phyloP scores from a whole-genome alignment of 2,329 filamentous ascomycete genomes.

The Fusarium coicis region DNA sequence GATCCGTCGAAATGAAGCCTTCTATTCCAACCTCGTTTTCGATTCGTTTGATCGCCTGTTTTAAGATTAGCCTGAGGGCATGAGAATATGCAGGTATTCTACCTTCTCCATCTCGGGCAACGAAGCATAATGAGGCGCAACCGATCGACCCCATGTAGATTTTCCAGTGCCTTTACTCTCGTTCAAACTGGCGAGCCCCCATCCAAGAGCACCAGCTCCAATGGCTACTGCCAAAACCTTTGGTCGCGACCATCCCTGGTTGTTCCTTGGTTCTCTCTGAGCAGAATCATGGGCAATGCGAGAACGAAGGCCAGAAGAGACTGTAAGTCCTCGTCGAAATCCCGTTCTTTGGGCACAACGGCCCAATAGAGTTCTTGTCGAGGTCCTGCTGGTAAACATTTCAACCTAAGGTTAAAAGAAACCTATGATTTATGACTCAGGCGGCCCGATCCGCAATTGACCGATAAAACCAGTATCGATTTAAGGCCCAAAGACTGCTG shows the following conservation, averaged over 20 bases:
- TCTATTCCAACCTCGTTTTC: constrained; percentile 58
- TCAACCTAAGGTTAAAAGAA: background rate
- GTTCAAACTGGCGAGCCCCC: constrained; percentile 52
- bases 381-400: constrained; percentile 33
- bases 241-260: constrained; percentile 44
- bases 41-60: constrained; percentile 66
- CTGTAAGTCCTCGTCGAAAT: constrained; percentile 25
- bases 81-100: constrained; percentile 27
- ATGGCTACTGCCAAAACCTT: constrained; percentile 53
- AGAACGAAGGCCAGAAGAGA: constrained; percentile 11
- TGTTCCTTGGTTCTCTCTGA: constrained; percentile 4
- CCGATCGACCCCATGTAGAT: constrained; percentile 27
- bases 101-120: constrained; percentile 57
- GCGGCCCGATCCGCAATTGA: constrained; percentile 6
- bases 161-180: constrained; percentile 10
- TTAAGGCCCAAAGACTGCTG: constrained; percentile 5
- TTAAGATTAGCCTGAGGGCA: constrained; percentile 8
- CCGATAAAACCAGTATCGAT: background rate
- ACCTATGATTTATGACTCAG: background rate
- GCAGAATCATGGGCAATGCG: constrained; percentile 10
- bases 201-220: constrained; percentile 54
- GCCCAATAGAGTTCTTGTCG: constrained; percentile 30
- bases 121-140: constrained; percentile 53
- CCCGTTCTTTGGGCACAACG: constrained; percentile 22
- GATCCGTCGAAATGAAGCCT: constrained; percentile 70